Base-by-base conservation (phyloP, 2,329 filamentous ascomycete species). In the Paecilomyces fulvus region DNA sequence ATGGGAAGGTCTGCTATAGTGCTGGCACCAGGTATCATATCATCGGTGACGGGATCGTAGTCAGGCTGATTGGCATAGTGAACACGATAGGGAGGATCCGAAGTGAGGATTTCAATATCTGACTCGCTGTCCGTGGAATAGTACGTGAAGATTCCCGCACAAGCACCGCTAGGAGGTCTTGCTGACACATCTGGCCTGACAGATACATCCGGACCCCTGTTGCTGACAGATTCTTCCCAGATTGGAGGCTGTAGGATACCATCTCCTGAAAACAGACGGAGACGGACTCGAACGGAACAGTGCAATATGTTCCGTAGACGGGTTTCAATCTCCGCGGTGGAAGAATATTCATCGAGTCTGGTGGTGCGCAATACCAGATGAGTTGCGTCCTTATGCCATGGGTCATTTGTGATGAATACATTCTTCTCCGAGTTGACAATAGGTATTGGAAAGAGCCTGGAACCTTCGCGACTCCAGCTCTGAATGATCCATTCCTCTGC, bases 101-200 rank as follows among this genome's bases (percentile, higher is more conserved):
- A 65, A 1, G 79, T 81, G 10, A 81, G 66, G 57, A 82, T 79
- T 65, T 82, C 79, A 58, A 82, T 77, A 59, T 82, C 79, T 0
- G 75, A 77, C 62, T 82, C 79, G 60, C 77, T 77, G 30, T 60
- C 67, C 52, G 74, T 69, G 46, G 77, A 71, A 57, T 68, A 70
- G 58, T 78, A 81, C 11, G 77, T 80, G 68, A 81, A 77, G 61
- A 81, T 75, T 3, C 79, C 79, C 1, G 77, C 76, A 5, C 78
- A 77, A 2, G 77, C 79, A 51, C 79, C 79, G 37, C 66, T 58
- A 17, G 70, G 61, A n/a, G 77, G 77, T 52, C 10, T 48, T 25
- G 53, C 46, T 52, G 21, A 43, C 53, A 55, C 37, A 31, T 50
- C 14, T 21, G 25, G 49, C 49, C 49, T 17, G 30, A 10, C 51